phyloP scores from a whole-genome alignment of 371 early-diverging fungal species.

The Zychaea mexicana region DNA sequence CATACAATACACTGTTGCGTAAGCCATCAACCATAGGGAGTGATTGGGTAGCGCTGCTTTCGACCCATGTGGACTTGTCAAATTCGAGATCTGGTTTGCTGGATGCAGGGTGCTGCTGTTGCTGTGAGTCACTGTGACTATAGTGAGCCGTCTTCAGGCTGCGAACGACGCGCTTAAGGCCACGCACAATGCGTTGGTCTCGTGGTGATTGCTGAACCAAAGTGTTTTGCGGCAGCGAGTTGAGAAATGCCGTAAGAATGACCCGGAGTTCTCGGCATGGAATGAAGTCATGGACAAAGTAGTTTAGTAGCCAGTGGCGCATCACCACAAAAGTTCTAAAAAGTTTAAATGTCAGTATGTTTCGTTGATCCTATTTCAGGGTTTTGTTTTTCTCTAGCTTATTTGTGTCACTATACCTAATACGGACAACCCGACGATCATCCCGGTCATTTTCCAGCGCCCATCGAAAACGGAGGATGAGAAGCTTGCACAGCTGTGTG shows the following conservation, averaged over 20 bases:
- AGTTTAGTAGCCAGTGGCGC: conserved; percentile 71
- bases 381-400: neutral
- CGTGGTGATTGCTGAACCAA: conserved; percentile 50
- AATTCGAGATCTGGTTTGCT: neutral
- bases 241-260: conserved; percentile 48
- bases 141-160: conserved; percentile 47
- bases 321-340: conserved; percentile 66
- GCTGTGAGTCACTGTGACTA: conserved; percentile 8
- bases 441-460: conserved; percentile 58
- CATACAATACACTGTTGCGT: neutral
- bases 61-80: neutral
- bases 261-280: conserved; percentile 46
- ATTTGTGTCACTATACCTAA: conserved; percentile 45
- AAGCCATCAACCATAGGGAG: neutral
- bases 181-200: conserved; percentile 61
- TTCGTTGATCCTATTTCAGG: neutral
- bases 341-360: neutral
- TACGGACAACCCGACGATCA: conserved; percentile 60
- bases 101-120: neutral
- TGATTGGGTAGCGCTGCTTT: neutral
- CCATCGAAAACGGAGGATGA: conserved; percentile 67
- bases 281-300: conserved; percentile 67
- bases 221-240: conserved; percentile 41
- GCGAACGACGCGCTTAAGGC: conserved; percentile 53
- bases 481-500: conserved; percentile 53